Evolutionary conservation across 2,329 filamentous ascomycete genomes (phyloP).

Genomic region (Fusarium annulatum): DNA sequence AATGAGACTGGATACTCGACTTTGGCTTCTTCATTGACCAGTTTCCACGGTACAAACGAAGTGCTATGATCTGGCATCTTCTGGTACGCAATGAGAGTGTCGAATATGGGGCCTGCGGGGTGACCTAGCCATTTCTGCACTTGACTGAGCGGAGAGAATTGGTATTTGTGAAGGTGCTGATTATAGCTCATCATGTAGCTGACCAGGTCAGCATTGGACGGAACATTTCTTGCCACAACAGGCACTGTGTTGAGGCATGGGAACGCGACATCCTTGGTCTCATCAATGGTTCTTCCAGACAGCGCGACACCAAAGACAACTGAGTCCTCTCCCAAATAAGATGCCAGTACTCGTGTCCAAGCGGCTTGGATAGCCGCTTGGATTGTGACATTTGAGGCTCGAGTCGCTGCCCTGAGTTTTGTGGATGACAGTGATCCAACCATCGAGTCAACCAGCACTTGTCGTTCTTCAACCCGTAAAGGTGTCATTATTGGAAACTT

Average conservation of each 20-base stretch:
- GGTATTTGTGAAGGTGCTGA: conserved; percentile 72
- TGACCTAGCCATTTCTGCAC: conserved; percentile 79
- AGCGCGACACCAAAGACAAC: conserved; percentile 85
- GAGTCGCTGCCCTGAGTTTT: conserved; percentile 67
- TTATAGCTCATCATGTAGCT: conserved; percentile 73
- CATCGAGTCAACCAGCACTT: conserved; percentile 49
- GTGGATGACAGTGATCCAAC: conserved; percentile 53
- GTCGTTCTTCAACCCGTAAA: conserved; percentile 54
- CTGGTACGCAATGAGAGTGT: conserved; percentile 88
- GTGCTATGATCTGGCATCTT: conserved; percentile 57
- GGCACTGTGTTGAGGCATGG: conserved; percentile 88
- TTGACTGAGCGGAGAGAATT: conserved; percentile 75
- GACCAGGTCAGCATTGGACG: conserved; percentile 68
- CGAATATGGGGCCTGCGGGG: conserved; percentile 76
- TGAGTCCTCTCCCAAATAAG: conserved; percentile 78
- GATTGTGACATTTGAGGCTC: conserved; percentile 71
- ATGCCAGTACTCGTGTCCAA: conserved; percentile 80
- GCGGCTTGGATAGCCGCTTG: conserved; percentile 81
- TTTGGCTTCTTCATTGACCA: conserved; percentile 73
- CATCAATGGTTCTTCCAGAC: conserved; percentile 75
- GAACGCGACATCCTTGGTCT: conserved; percentile 71
- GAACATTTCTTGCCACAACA: conserved; percentile 66
- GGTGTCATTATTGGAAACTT: conserved; percentile 83
- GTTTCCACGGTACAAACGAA: conserved; percentile 62
- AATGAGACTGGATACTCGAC: conserved; percentile 85